These are phyloP conservation scores for Corymbia maculata DNA, from an alignment of 345 rosid genomes.

Conservation along the genomic window DNA sequence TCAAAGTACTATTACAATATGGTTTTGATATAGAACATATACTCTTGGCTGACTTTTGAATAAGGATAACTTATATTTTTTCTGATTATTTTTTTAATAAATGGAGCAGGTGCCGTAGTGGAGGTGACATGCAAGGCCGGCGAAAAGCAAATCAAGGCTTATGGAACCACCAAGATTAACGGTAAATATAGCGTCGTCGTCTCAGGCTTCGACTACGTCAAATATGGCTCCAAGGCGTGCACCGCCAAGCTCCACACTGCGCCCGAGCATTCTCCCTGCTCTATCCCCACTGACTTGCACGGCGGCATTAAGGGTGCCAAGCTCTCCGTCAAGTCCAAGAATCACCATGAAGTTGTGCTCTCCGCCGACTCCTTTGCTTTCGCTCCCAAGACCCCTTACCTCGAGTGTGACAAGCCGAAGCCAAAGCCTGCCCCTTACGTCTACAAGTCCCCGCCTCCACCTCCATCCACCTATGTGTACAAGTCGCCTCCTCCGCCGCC, in stretches of 20 bases:
- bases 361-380: slow-evolving; percentile 17
- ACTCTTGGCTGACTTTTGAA: not conserved
- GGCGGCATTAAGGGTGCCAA: slow-evolving; percentile 34
- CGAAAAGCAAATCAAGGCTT: slow-evolving; percentile 8
- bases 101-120: slow-evolving; percentile 13
- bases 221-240: slow-evolving; percentile 19
- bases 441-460: slow-evolving; percentile 11
- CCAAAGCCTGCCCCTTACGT: not conserved
- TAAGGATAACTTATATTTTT: not conserved
- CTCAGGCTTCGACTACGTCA: slow-evolving; percentile 5
- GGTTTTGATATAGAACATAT: not conserved
- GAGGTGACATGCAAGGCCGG: slow-evolving; percentile 15
- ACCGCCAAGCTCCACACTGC: slow-evolving; percentile 19
- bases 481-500: not conserved
- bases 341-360: slow-evolving; percentile 40
- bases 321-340: slow-evolving; percentile 52
- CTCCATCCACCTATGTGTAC: not conserved
- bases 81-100: not conserved
- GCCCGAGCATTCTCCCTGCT: slow-evolving; percentile 10
- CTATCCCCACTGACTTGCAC: slow-evolving; percentile 15
- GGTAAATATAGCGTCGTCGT: slow-evolving; percentile 26
- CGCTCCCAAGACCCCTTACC: slow-evolving; percentile 10
- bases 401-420: slow-evolving; percentile 7
- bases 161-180: slow-evolving; percentile 30
- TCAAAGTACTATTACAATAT: not conserved